Evolutionary conservation across 768 basidiomycete genomes (phyloP).

Genomic region (Boletellus emodensis): DNA sequence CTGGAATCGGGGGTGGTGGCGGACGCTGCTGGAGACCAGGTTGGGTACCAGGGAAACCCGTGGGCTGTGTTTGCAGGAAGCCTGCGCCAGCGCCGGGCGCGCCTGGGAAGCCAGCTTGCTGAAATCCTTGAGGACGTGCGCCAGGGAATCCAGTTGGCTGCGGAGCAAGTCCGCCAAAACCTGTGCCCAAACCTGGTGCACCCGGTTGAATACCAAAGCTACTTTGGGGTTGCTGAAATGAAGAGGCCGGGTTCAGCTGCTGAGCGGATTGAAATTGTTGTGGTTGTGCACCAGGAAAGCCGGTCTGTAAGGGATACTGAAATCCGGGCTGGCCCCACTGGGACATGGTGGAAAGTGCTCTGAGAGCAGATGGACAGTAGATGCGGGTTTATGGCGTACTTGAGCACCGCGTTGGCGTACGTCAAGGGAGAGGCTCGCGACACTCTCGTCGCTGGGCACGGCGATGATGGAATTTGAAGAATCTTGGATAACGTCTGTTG

Average conservation of each 20-base stretch:
- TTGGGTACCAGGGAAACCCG: slow-evolving; percentile 38
- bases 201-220: slow-evolving; percentile 27
- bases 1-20: slow-evolving; percentile 58
- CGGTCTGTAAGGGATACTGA: slow-evolving; percentile 75
- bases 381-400: too few species aligned
- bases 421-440: background rate
- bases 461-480: too few species aligned
- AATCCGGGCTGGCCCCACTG: slow-evolving; percentile 72
- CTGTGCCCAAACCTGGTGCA: slow-evolving; percentile 29
- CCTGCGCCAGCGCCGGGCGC: slow-evolving; percentile 26
- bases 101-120: slow-evolving; percentile 40
- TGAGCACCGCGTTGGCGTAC: background rate
- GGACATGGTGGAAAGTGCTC: slow-evolving; percentile 52
- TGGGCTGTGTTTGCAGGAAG: slow-evolving; percentile 50
- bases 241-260: slow-evolving; percentile 25
- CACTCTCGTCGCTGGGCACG: too few species aligned
- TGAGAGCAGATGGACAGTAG: background rate
- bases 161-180: slow-evolving; percentile 43
- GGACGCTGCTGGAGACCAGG: slow-evolving; percentile 33
- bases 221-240: slow-evolving; percentile 43
- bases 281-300: slow-evolving; percentile 47
- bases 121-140: slow-evolving; percentile 37
- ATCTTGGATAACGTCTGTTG: background rate
- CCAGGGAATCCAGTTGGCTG: slow-evolving; percentile 59
- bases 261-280: slow-evolving; percentile 41